phyloP scores from a whole-genome alignment of 257 asterid species.

The Solanum infundibuliforme region DNA sequence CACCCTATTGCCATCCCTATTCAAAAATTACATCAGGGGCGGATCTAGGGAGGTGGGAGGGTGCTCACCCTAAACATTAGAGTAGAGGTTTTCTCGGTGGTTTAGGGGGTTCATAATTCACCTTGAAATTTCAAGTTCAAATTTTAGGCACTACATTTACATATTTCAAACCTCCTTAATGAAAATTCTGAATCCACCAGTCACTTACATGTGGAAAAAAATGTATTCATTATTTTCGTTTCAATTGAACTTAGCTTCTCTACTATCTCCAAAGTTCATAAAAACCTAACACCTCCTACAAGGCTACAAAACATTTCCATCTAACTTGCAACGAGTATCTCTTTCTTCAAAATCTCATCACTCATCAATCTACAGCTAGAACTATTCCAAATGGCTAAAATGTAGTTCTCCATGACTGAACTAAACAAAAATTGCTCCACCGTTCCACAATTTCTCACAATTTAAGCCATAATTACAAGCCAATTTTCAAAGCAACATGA shows the following conservation, averaged over 20 bases:
- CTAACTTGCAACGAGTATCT: background rate
- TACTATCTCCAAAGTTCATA: background rate
- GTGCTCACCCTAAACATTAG: background rate
- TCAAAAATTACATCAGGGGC: background rate
- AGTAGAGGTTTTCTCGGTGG: background rate
- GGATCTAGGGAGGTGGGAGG: background rate
- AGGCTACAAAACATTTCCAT: background rate
- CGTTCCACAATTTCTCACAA: background rate
- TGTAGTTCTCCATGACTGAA: background rate
- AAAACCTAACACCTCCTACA: background rate
- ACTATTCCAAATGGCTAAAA: background rate
- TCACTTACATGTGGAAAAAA: background rate
- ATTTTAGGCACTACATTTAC: background rate
- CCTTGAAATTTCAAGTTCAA: background rate
- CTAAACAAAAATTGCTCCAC: background rate
- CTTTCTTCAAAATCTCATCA: background rate
- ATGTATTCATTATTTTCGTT: background rate
- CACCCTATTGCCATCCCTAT: background rate
- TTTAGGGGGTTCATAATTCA: background rate
- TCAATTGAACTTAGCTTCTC: background rate
- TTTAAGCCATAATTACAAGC: background rate
- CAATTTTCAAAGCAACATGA: background rate
- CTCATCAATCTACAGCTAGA: background rate
- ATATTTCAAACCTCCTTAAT: background rate
- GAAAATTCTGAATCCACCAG: background rate